Base-by-base conservation (phyloP, 768 basidiomycete genomes). In the Macrolepiota dolichaula region DNA sequence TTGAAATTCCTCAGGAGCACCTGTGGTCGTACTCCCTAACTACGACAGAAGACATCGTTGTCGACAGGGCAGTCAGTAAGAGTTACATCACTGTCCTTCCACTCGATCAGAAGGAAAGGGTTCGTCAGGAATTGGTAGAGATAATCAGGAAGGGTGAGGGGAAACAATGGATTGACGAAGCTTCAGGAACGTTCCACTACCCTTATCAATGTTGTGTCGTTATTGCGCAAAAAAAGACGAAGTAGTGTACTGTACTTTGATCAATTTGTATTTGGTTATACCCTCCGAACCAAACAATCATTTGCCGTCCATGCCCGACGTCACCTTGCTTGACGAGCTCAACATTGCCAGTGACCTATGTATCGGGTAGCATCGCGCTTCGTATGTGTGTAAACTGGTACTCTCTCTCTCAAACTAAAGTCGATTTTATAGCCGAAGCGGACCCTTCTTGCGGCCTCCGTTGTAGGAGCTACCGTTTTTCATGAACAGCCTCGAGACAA, bases 41-140 rank as follows among this genome's bases (percentile, higher is more conserved):
- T 5, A 78, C 82, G 0, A 86, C 83, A 1, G 74, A 80, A 32
- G 77, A 89, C 11, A 76, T 76, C n/a, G 85, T 81, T 6, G 73
- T 91, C 38, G 78, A 92, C 57, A 78, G 94, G 53, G 87, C 87
- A 1, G 77, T 79, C 61, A 93, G 87, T 73, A 97, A 96, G 77
- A 94, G 92, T 64, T 97, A 95, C 72, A 85, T 95, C 47, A 79
- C 89, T 0, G 72, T 88, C 22, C 77, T 89, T 38, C 74, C 81
- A 2, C 81, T 80, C 1, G 80, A 80, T 19, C 81, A 85, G 66
- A 88, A 83, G 72, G 71, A 71, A 13, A 74, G 79, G 46, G 79
- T 94, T 37, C 70, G 73, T 25, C 65, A 74, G 9, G 78, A 84
- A 50, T 69, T 94, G 29, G 73, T 78, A 46, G 77, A 69, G 9